These are phyloP conservation scores for Apiotrichum laibachii DNA, from an alignment of 1,284 basidiomycete species.

Conservation along the genomic window DNA sequence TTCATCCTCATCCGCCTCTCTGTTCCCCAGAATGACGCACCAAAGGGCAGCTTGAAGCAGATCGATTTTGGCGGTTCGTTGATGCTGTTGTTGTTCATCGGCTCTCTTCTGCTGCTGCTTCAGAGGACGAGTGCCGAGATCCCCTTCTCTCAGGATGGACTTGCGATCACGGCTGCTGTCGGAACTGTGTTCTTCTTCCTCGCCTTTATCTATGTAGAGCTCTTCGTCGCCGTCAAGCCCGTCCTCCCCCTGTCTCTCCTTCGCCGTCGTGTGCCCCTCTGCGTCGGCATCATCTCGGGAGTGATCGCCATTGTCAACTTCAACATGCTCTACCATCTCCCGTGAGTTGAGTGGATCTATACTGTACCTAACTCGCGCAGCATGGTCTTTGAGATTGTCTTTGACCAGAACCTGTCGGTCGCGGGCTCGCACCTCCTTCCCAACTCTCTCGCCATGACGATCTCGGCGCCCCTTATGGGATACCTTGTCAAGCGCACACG, in stretches of 20 bases:
- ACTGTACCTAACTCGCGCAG: not conserved
- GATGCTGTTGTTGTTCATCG: constrained; percentile 28
- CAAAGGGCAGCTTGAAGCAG: constrained; percentile 7
- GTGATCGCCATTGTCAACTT: constrained; percentile 35
- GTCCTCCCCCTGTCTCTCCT: constrained; percentile 32
- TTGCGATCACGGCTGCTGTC: constrained; percentile 14
- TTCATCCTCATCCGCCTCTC: constrained; percentile 14
- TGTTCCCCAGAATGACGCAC: constrained; percentile 5
- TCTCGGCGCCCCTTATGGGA: constrained; percentile 30
- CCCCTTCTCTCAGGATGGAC: constrained; percentile 14
- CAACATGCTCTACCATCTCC: constrained; percentile 37
- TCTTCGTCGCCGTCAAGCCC: constrained; percentile 23
- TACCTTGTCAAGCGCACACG: constrained; percentile 22
- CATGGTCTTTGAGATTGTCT: constrained; percentile 34
- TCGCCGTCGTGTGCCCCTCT: constrained; percentile 23
- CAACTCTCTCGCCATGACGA: constrained; percentile 29
- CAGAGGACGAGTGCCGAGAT: constrained; percentile 9
- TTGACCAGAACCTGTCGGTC: constrained; percentile 19
- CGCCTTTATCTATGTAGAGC: constrained; percentile 31
- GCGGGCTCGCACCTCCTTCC: constrained; percentile 34
- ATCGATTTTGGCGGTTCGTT: constrained; percentile 31
- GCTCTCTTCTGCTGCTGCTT: constrained; percentile 26
- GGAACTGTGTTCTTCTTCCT: constrained; percentile 19
- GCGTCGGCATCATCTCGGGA: constrained; percentile 29
- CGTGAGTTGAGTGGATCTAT: constrained; percentile 9